Evolutionary conservation across 176 grass and related monocot genomes (phyloP).

Genomic region (Stipa capillata): DNA sequence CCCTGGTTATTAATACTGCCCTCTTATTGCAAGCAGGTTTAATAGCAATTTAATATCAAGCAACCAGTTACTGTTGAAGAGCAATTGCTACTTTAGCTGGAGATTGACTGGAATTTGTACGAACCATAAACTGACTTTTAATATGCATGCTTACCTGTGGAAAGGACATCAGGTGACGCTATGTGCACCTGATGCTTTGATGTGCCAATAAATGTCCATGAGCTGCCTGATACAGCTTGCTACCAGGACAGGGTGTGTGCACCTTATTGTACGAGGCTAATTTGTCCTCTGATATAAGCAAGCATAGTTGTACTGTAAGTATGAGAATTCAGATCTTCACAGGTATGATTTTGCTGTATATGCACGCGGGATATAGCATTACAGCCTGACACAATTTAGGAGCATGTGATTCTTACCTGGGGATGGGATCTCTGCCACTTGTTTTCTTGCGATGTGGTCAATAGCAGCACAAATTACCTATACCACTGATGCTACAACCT

Average conservation of each 20-base stretch:
- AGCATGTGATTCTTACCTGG: neutral
- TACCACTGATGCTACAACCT: neutral
- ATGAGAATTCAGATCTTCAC: neutral
- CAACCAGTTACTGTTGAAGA: constrained; percentile 13
- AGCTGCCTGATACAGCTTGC: neutral
- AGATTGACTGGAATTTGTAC: constrained; percentile 19
- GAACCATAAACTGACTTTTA: neutral
- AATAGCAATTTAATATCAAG: constrained; percentile 15
- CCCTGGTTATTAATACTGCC: constrained; percentile 4
- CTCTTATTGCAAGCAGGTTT: neutral
- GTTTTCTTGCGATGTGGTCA: neutral
- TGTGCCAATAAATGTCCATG: neutral
- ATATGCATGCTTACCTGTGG: constrained; percentile 23
- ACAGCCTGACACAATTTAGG: neutral
- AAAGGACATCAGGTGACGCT: neutral
- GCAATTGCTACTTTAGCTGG: constrained; percentile 22
- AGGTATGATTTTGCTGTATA: neutral
- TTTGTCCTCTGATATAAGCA: neutral
- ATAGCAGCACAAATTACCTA: neutral
- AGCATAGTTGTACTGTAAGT: neutral
- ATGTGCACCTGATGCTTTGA: constrained; percentile 6
- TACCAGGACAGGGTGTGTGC: neutral
- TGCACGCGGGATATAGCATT: neutral
- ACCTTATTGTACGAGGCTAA: neutral
- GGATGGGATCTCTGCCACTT: neutral